Evolutionary conservation across 177 flowering plant genomes (phyloP).

Genomic region (Vitis hybrid): DNA sequence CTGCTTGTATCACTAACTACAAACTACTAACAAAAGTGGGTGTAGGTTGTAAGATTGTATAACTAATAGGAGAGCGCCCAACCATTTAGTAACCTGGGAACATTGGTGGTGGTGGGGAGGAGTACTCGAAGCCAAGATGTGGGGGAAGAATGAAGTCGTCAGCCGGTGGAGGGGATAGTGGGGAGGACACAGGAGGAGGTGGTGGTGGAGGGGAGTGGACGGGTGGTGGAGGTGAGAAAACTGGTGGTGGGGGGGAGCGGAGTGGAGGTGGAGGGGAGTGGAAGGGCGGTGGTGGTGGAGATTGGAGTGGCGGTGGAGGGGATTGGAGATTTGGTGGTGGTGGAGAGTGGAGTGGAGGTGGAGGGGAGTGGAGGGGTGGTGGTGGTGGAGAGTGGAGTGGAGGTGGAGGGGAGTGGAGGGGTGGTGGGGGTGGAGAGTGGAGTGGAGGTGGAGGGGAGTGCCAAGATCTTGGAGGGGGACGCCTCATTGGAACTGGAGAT

Average conservation of each 20-base stretch:
- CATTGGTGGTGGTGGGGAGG: slow-evolving; percentile 39
- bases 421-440: slow-evolving; percentile 11
- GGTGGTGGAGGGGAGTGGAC: slow-evolving; percentile 14
- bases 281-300: slow-evolving; percentile 10
- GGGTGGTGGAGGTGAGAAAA: slow-evolving; percentile 11
- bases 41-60: not conserved
- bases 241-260: slow-evolving; percentile 13
- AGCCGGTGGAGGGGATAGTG: slow-evolving; percentile 18
- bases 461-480: no score
- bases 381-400: slow-evolving; percentile 2
- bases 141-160: slow-evolving; percentile 24
- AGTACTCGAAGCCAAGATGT: slow-evolving; percentile 21
- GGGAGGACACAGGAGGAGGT: slow-evolving; percentile 6
- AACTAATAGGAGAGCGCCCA: not conserved
- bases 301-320: slow-evolving; percentile 10
- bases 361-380: slow-evolving; percentile 12
- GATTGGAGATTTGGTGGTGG: slow-evolving; percentile 9
- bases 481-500: no score
- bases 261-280: slow-evolving; percentile 14
- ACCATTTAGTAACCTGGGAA: slow-evolving; percentile 28
- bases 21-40: slow-evolving; percentile 10
- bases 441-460: slow-evolving; percentile 12
- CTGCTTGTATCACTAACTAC: no score
- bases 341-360: slow-evolving; percentile 12
- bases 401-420: slow-evolving; percentile 10